These are phyloP conservation scores for Leucocoprinus leucothites DNA, from an alignment of 768 basidiomycete species.

Conservation along the genomic window DNA sequence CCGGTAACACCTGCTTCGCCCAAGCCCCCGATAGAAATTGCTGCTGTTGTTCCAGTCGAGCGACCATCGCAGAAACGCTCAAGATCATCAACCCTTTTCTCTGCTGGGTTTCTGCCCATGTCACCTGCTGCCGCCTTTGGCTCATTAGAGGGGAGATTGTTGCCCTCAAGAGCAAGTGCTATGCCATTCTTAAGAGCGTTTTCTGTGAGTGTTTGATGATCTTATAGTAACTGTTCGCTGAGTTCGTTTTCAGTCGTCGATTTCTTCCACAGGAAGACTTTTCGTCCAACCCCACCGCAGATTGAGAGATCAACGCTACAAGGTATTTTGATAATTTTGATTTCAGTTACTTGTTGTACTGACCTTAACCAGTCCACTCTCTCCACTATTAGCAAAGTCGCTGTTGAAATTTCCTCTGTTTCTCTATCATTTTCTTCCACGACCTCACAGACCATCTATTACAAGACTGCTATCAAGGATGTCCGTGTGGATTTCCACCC, in stretches of 20 bases:
- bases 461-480: slow-evolving; percentile 40
- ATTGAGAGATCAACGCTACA: slow-evolving; percentile 35
- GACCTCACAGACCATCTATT: slow-evolving; percentile 31
- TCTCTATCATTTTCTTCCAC: slow-evolving; percentile 36
- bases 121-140: slow-evolving; percentile 12
- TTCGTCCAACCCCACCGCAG: slow-evolving; percentile 33
- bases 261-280: slow-evolving; percentile 40
- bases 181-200: slow-evolving; percentile 41
- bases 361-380: slow-evolving; percentile 36
- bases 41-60: background rate
- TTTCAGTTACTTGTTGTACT: background rate
- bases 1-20: slow-evolving; percentile 3
- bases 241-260: slow-evolving; percentile 36
- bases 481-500: slow-evolving; percentile 39
- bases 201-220: slow-evolving; percentile 32
- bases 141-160: slow-evolving; percentile 3
- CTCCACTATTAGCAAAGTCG: slow-evolving; percentile 40
- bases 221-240: slow-evolving; percentile 2
- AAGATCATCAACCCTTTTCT: slow-evolving; percentile 9
- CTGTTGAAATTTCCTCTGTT: slow-evolving; percentile 45
- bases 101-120: slow-evolving; percentile 13
- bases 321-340: slow-evolving; percentile 27
- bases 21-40: slow-evolving; percentile 12
- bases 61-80: background rate
- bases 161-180: slow-evolving; percentile 26